These are phyloP conservation scores for Trichoderma sp. DNA, from an alignment of 2,329 filamentous ascomycete species.

Conservation along the genomic window DNA sequence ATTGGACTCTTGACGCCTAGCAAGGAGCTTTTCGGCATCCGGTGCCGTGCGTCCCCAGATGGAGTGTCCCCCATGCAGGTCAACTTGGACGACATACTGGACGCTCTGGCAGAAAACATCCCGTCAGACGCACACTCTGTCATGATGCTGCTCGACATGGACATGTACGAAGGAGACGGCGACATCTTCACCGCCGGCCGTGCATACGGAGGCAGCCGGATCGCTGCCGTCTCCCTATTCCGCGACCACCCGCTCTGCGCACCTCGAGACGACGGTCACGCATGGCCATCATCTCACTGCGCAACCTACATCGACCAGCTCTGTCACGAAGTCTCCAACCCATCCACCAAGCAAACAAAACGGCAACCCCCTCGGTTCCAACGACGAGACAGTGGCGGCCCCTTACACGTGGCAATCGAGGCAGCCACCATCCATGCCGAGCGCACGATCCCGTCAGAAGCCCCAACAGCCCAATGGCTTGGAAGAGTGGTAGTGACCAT, in stretches of 20 bases:
- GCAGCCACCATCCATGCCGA: slow-evolving; percentile 35
- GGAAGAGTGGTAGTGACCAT: slow-evolving; percentile 58
- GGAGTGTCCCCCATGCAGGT: slow-evolving; percentile 52
- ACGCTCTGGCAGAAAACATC: slow-evolving; percentile 54
- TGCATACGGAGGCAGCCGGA: slow-evolving; percentile 64
- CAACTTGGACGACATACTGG: slow-evolving; percentile 62
- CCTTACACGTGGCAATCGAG: slow-evolving; percentile 32
- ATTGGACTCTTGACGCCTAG: slow-evolving; percentile 47
- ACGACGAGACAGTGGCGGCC: neutral
- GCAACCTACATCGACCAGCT: slow-evolving; percentile 47
- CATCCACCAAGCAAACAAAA: neutral
- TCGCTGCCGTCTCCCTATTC: slow-evolving; percentile 62
- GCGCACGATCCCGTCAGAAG: slow-evolving; percentile 25
- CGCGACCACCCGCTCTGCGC: slow-evolving; percentile 56
- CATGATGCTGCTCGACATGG: slow-evolving; percentile 59
- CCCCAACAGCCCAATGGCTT: slow-evolving; percentile 54
- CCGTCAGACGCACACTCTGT: slow-evolving; percentile 61
- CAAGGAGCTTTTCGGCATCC: slow-evolving; percentile 48
- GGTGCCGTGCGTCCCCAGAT: slow-evolving; percentile 51
- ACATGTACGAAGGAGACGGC: slow-evolving; percentile 65
- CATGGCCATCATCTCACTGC: slow-evolving; percentile 68
- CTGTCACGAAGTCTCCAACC: slow-evolving; percentile 28
- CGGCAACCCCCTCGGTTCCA: neutral
- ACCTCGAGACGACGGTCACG: slow-evolving; percentile 50
- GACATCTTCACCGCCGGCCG: slow-evolving; percentile 68